Evolutionary conservation across 2,329 filamentous ascomycete species (phyloP), one percentile per base, ranked within the genome.

Genomic region (Diaporthe vaccinii): DNA sequence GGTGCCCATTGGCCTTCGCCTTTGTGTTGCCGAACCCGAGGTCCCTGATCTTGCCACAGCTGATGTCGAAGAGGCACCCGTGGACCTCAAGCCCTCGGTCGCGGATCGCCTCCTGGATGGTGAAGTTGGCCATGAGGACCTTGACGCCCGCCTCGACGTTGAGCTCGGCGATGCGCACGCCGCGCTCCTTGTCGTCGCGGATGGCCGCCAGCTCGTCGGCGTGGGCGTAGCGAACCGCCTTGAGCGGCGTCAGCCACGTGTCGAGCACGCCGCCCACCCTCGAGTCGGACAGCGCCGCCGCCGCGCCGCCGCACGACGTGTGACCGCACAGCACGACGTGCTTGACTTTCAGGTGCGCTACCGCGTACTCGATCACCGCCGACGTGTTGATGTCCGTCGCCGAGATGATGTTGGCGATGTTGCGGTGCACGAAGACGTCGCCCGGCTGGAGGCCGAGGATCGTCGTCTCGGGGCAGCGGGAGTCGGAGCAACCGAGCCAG

Each of bases 401-500:
- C 74, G 92, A 91, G 77, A 97, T 86, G 81, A 96, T 91, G 86
- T 97, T 97, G 84, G 94, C 95, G 83, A 98, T 96, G 87, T 97
- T 97, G 82, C 95, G 93, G 87, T 97, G 95, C 71, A 95, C 93
- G 83, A 97, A 97, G 79, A 97, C 92, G 80, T 97, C 94, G 75
- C 95, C 95, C 4, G 95, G 94, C 80, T 94, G 89, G 75, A 95
- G 89, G 80, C 93, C 92, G 39, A 96, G 89, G 80, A 98, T 89
- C 67, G 92, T 95, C 7, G 94, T 96, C 84, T 97, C 95, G 1
- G 95, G 95, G 79, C 94, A 93, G 78, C 95, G 93, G 53, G 93
- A 95, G 86, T 97, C 95, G 80, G 94, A 94, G 86, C 95, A 98
- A 76, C 95, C 95, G 78, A 97, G 90, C 95, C 95, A 97, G 75